Conservation (phyloP, 2,329 filamentous ascomycete species). For the Scolecobasidium constrictum region DNA sequence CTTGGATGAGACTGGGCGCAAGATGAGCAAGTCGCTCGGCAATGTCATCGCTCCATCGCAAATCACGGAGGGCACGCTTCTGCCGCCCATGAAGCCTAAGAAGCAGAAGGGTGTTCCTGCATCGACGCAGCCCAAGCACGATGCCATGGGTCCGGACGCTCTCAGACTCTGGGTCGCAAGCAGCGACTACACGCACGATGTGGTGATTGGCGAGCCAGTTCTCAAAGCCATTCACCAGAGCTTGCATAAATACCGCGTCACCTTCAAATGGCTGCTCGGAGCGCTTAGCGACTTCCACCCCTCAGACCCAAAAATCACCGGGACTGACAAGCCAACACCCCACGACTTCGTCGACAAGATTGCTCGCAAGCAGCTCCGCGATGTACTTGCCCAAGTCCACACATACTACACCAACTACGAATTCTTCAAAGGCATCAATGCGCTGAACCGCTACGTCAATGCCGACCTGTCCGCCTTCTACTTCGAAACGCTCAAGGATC, state of each 20-base stretch:
- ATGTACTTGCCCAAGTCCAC: constrained; percentile 54
- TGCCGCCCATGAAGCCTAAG: constrained; percentile 57
- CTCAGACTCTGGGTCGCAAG: constrained; percentile 85
- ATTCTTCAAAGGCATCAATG: constrained; percentile 66
- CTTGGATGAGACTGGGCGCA: constrained; percentile 78
- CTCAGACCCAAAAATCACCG: constrained; percentile 10
- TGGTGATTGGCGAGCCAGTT: constrained; percentile 68
- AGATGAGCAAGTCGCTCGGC: constrained; percentile 97
- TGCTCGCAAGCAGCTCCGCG: constrained; percentile 62
- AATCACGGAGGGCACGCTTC: constrained; percentile 73
- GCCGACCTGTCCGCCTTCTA: constrained; percentile 87
- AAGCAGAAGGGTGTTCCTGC: constrained; percentile 40
- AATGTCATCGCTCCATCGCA: constrained; percentile 73
- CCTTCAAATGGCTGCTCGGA: constrained; percentile 82
- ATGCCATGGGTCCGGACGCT: constrained; percentile 74
- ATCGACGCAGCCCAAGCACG: constrained; percentile 36
- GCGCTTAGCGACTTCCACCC: constrained; percentile 34
- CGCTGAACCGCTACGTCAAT: constrained; percentile 71
- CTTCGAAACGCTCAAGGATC: constrained; percentile 83
- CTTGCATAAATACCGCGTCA: constrained; percentile 79
- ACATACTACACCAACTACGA: constrained; percentile 60
- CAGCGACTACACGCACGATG: constrained; percentile 83
- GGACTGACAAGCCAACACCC: constrained; percentile 2
- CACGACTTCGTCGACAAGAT: constrained; percentile 51
- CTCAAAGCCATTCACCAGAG: constrained; percentile 65